Evolutionary conservation across 345 rosid species (phyloP).

Genomic region (Alliaria petiolata): DNA sequence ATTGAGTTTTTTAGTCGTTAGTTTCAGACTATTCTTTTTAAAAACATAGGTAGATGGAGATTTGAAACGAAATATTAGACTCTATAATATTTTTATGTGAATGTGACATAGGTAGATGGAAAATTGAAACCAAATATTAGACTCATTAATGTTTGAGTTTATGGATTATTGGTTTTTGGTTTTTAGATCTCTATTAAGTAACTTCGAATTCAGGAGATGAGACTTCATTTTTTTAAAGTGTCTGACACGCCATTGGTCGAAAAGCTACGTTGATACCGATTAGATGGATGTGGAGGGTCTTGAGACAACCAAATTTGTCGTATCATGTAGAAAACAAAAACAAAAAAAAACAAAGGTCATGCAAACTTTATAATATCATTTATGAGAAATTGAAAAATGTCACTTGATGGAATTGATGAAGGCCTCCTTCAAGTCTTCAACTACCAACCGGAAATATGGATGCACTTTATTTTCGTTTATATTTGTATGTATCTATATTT

Average conservation of each 20-base stretch:
- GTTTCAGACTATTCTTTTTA: no score
- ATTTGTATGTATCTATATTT: background rate
- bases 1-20: no score
- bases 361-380: constrained; percentile 11
- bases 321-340: background rate
- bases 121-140: no score
- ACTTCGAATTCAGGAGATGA: no score
- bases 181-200: no score
- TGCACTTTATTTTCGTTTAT: background rate
- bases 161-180: no score
- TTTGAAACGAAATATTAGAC: background rate
- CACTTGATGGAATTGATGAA: constrained; percentile 17
- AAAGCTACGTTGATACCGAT: background rate
- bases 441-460: constrained; percentile 23
- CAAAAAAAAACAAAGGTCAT: background rate
- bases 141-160: no score
- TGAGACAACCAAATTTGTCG: background rate
- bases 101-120: no score
- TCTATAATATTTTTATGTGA: no score
- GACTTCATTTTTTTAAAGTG: no score
- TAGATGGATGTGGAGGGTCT: background rate
- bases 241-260: no score
- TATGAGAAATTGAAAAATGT: constrained; percentile 10
- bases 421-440: constrained; percentile 29
- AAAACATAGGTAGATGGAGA: background rate